Evolutionary conservation across 352 stramenopile genomes (phyloP).

Genomic region (Plasmopara viticola): DNA sequence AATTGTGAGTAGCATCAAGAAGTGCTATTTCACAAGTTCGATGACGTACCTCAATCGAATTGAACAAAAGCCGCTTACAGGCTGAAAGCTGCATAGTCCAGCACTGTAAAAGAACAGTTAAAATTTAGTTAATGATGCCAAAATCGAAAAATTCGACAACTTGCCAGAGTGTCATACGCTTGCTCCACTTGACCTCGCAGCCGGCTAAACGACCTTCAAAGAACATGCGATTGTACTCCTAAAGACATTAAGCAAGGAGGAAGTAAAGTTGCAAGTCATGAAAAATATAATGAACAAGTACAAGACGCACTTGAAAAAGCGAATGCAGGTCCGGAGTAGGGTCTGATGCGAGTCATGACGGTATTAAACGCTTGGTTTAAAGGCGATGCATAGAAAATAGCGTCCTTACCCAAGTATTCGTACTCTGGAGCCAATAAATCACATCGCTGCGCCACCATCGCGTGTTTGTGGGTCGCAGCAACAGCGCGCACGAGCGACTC

Average conservation of each 20-base stretch:
- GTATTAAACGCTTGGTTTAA: conserved; percentile 1
- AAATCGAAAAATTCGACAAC: conserved; percentile 1
- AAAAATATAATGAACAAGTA: neutral
- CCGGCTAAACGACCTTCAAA: conserved; percentile 69
- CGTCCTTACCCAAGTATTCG: conserved; percentile 47
- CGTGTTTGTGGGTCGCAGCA: conserved; percentile 6
- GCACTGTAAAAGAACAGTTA: conserved; percentile 29
- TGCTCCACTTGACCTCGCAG: conserved; percentile 87
- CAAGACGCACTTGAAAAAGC: conserved; percentile 48
- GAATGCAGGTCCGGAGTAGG: conserved; percentile 74
- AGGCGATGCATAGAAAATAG: neutral
- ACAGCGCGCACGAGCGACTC: conserved; percentile 2
- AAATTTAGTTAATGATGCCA: neutral
- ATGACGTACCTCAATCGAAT: conserved; percentile 62
- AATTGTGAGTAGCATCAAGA: neutral
- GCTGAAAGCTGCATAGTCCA: conserved; percentile 76
- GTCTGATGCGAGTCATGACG: conserved; percentile 30
- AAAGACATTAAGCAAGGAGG: neutral
- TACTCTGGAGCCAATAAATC: conserved; percentile 60
- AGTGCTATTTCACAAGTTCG: neutral
- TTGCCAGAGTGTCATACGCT: conserved; percentile 85
- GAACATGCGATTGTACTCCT: conserved; percentile 84
- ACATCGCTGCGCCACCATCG: conserved; percentile 21
- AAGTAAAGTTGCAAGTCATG: neutral
- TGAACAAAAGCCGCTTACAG: conserved; percentile 69